These are phyloP conservation scores for Lodderomyces theae DNA, from an alignment of 1,139 yeast genomes.

Conservation along the genomic window DNA sequence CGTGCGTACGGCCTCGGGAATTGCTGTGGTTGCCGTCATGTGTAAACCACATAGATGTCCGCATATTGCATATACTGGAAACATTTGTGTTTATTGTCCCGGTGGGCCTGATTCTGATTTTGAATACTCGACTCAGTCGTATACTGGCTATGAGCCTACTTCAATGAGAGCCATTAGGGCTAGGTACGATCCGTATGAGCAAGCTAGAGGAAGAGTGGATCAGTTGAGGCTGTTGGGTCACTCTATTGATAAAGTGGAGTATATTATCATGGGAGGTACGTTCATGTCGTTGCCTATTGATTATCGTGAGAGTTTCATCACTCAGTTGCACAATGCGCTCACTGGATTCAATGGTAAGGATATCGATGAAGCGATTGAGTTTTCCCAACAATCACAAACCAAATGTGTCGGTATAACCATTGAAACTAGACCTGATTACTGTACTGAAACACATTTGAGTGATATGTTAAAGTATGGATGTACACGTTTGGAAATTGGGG, in stretches of 20 bases:
- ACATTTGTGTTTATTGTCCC: slow-evolving; percentile 97
- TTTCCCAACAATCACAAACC: slow-evolving; percentile 91
- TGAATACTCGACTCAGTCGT: slow-evolving; percentile 96
- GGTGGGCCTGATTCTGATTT: slow-evolving; percentile 99
- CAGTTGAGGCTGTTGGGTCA: slow-evolving; percentile 95
- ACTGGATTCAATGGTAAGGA: slow-evolving; percentile 89
- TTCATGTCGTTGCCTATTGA: slow-evolving; percentile 92
- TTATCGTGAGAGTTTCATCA: slow-evolving; percentile 84
- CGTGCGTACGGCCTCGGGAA: slow-evolving; percentile 96
- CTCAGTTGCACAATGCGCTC: slow-evolving; percentile 88
- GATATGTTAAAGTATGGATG: slow-evolving; percentile 97
- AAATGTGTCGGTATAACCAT: slow-evolving; percentile 98
- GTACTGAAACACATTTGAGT: slow-evolving; percentile 91
- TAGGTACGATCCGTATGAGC: slow-evolving; percentile 96
- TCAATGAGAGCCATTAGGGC: slow-evolving; percentile 99
- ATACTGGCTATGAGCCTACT: slow-evolving; percentile 98
- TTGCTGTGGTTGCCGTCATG: slow-evolving; percentile 99
- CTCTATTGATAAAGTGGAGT: slow-evolving; percentile 94
- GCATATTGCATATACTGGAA: slow-evolving; percentile 97
- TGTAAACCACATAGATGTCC: slow-evolving; percentile 99
- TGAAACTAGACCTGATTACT: slow-evolving; percentile 98
- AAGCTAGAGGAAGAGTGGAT: slow-evolving; percentile 96
- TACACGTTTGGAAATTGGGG: slow-evolving; percentile 95
- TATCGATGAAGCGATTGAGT: slow-evolving; percentile 84
- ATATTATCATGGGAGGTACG: slow-evolving; percentile 98